Base-by-base conservation (phyloP, 176 grass and related monocot species). In the Avena eriantha region DNA sequence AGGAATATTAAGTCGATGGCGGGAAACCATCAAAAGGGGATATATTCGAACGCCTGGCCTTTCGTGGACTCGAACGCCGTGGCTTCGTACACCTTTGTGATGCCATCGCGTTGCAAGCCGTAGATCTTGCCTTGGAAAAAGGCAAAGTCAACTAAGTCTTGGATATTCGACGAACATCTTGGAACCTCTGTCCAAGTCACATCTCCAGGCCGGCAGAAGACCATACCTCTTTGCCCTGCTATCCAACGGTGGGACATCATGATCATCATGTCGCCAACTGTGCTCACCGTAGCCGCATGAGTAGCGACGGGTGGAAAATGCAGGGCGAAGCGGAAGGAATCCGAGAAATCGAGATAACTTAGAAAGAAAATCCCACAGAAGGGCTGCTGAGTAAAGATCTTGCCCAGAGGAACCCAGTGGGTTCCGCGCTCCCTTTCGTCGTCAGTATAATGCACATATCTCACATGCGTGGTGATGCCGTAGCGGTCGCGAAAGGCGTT, bases 121-220 rank as follows among this genome's bases (percentile, higher is more conserved):
- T 33, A 67, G 29, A 67, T 34, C 29, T 34, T 17, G 14, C 64
- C 64, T 17, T 16, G 13, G 64, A 67, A 67, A 13, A 35, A 67
- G 64, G 29, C 24, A 0, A 35, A 2, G 15, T 67, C 64, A 67
- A 67, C 3, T 15, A 34, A 67, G 7, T 67, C 64, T 0, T 24
- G 0, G n/a, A 16, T 0, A 65, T 4, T 0, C 61, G 60, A 13
- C 12, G 61, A 65, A 65, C 16, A 70, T 9, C 4, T 73, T 23
- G 23, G 5, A 39, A 84, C 22, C 69, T 10, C 19, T 41, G 69
- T 74, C 56, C 82, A 84, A 17, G 69, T 54, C 22, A 23, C 23
- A 23, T 84, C 82, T 21, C 82, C 56, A 0, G 82, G 70, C 55
- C 57, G 56, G 36, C 82, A 83, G 69, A 31, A 73, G 3, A 34